Base-by-base conservation (phyloP, 371 early-diverging fungal species). In the Rhizopus sp. region DNA sequence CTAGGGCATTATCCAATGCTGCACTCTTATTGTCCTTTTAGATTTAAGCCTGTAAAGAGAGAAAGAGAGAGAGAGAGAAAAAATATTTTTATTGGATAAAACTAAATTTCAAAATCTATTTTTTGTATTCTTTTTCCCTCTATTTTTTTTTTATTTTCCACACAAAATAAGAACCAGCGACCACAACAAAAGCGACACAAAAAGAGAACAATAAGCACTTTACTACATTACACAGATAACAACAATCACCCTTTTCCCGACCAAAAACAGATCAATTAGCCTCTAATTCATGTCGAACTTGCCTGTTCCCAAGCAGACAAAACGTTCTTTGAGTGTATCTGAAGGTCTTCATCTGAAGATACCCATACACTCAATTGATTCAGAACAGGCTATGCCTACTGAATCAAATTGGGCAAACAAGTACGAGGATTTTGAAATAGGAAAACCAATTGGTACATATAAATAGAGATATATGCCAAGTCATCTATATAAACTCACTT, bases 401-500 rank as follows among this genome's bases (percentile, higher is more conserved):
- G 68, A 68, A 17, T 60, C 63, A 12, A 68, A 68, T 50, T 68
- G 68, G 68, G 68, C 68, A 44, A 63, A 68, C 38, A 69, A 64
- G 31, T 69, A 67, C 38, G 76, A 78, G 32, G 76, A 78, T 50
- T 78, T 78, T 57, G 79, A 75, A 47, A 60, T 78, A 32, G 66
- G 73, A 55, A 60, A 66, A 37, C 63, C 70, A 1, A 70, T 70
- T 48, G 70, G 70, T 70, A 66, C 44, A 39, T 63, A 23, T 23
- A 23, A 23, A 23, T 23, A 23, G 0, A 23, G 23, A 23, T 2
- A 23, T 23, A 23, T 23, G 2, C 23, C 23, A 23, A 23, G 23
- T 23, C 23, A 23, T 23, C 23, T 23, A 23, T 23, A 23, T 23
- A 23, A 23, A 23, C 23, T 23, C 23, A 23, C 2, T 23, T 23